These are phyloP conservation scores for Nicotiana benthamiana DNA, from an alignment of 257 asterid genomes.

Conservation along the genomic window DNA sequence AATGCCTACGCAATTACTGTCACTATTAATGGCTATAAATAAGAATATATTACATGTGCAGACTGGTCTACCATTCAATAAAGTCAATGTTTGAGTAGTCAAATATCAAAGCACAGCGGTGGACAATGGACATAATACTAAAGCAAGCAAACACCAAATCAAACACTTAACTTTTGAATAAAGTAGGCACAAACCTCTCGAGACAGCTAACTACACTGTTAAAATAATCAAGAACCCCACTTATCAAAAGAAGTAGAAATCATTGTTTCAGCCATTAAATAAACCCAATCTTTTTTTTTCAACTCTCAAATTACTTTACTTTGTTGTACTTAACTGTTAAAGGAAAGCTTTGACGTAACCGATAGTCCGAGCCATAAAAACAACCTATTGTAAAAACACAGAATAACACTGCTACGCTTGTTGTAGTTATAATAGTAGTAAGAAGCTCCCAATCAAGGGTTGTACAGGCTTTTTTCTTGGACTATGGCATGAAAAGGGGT, in stretches of 20 bases:
- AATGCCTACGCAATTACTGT: background rate
- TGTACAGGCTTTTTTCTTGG: slow-evolving; percentile 25
- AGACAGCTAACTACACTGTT: slow-evolving; percentile 26
- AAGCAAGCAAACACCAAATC: slow-evolving; percentile 14
- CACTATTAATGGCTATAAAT: background rate
- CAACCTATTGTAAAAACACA: no score
- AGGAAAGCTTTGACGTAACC: no score
- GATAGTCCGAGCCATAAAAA: no score
- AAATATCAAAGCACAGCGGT: slow-evolving; percentile 20
- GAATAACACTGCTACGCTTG: no score
- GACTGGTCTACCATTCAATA: slow-evolving; percentile 26
- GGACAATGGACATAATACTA: slow-evolving; percentile 6
- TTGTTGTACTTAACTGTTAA: no score
- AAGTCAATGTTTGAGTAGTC: slow-evolving; percentile 37
- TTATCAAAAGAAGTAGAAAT: slow-evolving; percentile 56
- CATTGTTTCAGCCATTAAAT: slow-evolving; percentile 16
- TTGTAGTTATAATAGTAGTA: no score
- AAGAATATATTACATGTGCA: background rate
- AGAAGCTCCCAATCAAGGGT: slow-evolving; percentile 42
- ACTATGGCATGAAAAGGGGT: slow-evolving; percentile 50
- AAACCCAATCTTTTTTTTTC: slow-evolving; percentile 8
- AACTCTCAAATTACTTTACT: slow-evolving; percentile 29
- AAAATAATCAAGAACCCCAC: slow-evolving; percentile 30
- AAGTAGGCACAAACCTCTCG: slow-evolving; percentile 25
- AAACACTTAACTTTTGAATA: slow-evolving; percentile 18